Conservation (phyloP, 495 filamentous ascomycete species). For the Hypoxylon fuscum region DNA sequence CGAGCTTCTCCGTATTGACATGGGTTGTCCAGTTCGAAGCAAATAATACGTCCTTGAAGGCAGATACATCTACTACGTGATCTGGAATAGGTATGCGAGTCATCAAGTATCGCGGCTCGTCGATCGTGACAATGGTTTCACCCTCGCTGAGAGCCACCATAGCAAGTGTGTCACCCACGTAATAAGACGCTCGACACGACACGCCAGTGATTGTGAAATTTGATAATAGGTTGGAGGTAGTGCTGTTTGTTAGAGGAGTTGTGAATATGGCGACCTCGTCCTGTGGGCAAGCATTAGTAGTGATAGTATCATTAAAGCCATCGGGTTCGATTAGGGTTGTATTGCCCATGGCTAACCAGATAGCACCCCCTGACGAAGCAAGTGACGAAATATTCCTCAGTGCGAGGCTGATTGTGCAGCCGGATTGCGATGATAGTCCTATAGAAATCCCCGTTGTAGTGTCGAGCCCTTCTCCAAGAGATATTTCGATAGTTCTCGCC, state of each 20-base stretch:
- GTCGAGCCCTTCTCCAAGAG: neutral
- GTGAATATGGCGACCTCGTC: conserved; percentile 11
- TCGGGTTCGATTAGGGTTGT: neutral
- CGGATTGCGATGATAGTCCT: neutral
- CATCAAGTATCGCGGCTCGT: conserved; percentile 26
- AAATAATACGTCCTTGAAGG: conserved; percentile 30
- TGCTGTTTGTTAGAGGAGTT: neutral
- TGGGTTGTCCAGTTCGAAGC: conserved; percentile 29
- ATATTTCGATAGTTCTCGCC: neutral
- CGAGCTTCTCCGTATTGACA: conserved; percentile 27
- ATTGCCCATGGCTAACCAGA: neutral
- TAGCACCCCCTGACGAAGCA: neutral
- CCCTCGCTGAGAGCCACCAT: conserved; percentile 26
- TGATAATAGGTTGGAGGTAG: neutral
- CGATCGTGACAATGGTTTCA: conserved; percentile 40
- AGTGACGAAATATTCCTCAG: neutral
- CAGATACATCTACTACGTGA: conserved; percentile 14
- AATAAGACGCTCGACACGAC: conserved; percentile 45
- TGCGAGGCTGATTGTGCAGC: neutral
- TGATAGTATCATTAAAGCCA: neutral
- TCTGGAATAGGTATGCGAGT: conserved; percentile 21
- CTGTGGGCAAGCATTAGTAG: conserved; percentile 1
- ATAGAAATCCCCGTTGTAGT: neutral
- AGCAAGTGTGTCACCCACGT: conserved; percentile 44
- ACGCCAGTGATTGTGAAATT: conserved; percentile 15